Evolutionary conservation across 768 basidiomycete species (phyloP), one percentile per base, ranked within the genome.

Genomic region (Suillus subalutaceus): DNA sequence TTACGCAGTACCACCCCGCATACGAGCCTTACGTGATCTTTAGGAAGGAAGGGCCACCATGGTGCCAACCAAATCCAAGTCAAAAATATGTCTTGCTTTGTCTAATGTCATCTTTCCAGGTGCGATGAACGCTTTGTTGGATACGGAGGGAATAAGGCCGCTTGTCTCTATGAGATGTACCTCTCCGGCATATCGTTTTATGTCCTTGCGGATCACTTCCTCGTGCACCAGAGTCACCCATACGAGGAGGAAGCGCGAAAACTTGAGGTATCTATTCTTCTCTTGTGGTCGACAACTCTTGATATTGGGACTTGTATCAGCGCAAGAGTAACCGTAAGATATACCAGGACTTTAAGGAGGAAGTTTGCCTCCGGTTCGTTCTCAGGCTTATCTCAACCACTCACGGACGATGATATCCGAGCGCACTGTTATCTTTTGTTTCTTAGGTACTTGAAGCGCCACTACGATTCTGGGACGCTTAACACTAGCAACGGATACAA

Each of bases 101-200:
- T 26, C 44, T 50, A 43, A 38, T 10, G 26, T 40, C 6, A 18
- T 26, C n/a, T 13, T 61, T 26, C 52, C 66, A 94, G 93, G 93
- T 96, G 94, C 72, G 93, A 96, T 71, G 93, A 95, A 74, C 86
- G 40, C 41, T 96, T 96, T 72, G 84, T 94, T 56, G 94, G 94
- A 2, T 96, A 96, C 74, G 94, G 94, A 5, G 93, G 89, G 2
- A 96, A 96, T 81, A 96, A 96, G 76, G 94, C 94, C 2, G 94
- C 95, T 12, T 96, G 94, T 73, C 82, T 95, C 44, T 95, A 91
- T 73, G 94, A 94, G 75, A 92, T 96, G 87, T 94, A 93, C 78
- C 80, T 96, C 8, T 89, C 92, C 15, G 94, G 94, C 3, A 85
- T 94, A 46, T 88, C 88, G 30, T 95, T 88, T 41, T 93, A 90